phyloP scores from a whole-genome alignment of 2,329 filamentous ascomycete species.

The Xylariales sp. region DNA sequence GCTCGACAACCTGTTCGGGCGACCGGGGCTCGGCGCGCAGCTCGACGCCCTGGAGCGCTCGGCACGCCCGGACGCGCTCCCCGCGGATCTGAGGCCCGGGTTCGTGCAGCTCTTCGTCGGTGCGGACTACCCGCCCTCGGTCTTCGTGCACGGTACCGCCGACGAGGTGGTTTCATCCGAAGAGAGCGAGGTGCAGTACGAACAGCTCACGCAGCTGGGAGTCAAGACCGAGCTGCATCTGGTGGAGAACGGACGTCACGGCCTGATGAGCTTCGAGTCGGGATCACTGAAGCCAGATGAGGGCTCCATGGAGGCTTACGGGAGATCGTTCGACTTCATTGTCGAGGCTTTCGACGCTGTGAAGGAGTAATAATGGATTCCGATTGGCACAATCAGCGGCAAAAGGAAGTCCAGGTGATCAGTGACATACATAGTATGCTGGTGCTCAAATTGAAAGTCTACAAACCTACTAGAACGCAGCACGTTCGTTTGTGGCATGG shows the following conservation, averaged over 20 bases:
- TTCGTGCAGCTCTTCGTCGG: slow-evolving; percentile 1
- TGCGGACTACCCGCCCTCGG: slow-evolving; percentile 1
- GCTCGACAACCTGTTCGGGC: slow-evolving; percentile 2
- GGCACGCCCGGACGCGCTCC: neutral
- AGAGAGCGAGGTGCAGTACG: neutral
- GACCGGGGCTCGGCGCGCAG: neutral
- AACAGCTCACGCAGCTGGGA: neutral
- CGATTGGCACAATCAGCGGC: too few relatives aligned
- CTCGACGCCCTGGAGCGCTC: neutral
- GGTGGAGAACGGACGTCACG: slow-evolving; percentile 1
- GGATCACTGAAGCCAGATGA: neutral
- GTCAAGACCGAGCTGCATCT: neutral
- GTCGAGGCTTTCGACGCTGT: neutral
- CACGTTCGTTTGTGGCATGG: too few relatives aligned
- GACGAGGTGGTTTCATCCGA: neutral
- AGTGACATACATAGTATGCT: too few relatives aligned
- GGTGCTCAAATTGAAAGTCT: too few relatives aligned
- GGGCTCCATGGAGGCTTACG: slow-evolving; percentile 1
- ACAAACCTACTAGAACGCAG: too few relatives aligned
- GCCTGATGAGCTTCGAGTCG: neutral
- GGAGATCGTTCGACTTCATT: slow-evolving; percentile 1
- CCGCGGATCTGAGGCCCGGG: neutral
- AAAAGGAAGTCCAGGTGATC: too few relatives aligned
- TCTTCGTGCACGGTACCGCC: slow-evolving; percentile 4
- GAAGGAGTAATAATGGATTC: too few relatives aligned